Conservation (phyloP, 2,329 filamentous ascomycete genomes). For the Ophiostoma tasmaniense region DNA sequence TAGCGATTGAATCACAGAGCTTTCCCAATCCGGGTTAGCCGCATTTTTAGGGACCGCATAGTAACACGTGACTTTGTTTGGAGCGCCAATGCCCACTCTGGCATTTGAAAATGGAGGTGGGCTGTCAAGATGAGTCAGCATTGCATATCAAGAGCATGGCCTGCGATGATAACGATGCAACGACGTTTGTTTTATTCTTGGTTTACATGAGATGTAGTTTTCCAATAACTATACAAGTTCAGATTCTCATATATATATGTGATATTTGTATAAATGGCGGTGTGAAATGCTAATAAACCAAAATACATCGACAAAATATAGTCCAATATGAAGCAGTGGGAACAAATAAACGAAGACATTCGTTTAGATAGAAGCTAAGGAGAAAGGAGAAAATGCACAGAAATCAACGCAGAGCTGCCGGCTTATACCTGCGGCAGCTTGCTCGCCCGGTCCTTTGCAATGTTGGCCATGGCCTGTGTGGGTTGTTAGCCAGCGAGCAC, state of each 20-base stretch:
- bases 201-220: too few relatives aligned
- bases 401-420: neutral
- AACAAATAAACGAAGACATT: too few relatives aligned
- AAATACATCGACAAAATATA: too few relatives aligned
- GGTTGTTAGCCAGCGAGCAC: neutral
- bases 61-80: neutral
- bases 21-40: constrained; percentile 18
- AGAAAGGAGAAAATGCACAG: neutral
- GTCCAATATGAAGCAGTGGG: too few relatives aligned
- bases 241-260: too few relatives aligned
- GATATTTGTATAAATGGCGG: too few relatives aligned
- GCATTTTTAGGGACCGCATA: neutral
- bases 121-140: constrained; percentile 7
- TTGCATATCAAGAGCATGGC: too few relatives aligned
- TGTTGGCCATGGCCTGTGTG: constrained; percentile 85
- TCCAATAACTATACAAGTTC: too few relatives aligned
- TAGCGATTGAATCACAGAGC: constrained; percentile 9
- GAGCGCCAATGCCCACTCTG: constrained; percentile 14
- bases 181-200: too few relatives aligned
- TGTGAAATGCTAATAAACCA: too few relatives aligned
- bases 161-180: too few relatives aligned
- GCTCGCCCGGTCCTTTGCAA: constrained; percentile 67
- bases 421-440: constrained; percentile 41
- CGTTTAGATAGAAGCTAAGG: too few relatives aligned
- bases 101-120: constrained; percentile 11